Percentiles rank a stretch among this genome's conserved stretches.
phyloP scores from a whole-genome alignment of 176 grass and related monocot species.

The Metroxylon sagu region DNA sequence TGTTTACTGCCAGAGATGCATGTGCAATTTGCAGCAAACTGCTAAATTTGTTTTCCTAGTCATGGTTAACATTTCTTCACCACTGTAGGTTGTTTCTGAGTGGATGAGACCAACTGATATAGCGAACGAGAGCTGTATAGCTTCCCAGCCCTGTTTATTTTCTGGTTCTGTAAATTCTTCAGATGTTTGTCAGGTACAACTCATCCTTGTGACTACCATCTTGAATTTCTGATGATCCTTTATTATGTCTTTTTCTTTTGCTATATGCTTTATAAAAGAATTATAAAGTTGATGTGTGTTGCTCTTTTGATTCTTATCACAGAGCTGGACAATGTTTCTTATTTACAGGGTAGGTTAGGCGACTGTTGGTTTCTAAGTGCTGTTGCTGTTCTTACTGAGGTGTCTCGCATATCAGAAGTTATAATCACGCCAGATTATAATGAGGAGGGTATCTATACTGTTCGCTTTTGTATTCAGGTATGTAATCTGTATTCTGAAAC shows the following conservation, averaged over 20 bases:
- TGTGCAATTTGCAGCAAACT: too few species aligned
- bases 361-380: slow-evolving; percentile 99
- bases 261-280: not conserved
- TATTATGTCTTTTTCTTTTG: too few species aligned
- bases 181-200: slow-evolving; percentile 91
- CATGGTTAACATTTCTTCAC: slow-evolving; percentile 12
- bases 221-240: too few species aligned
- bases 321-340: slow-evolving; percentile 16
- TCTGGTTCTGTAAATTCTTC: slow-evolving; percentile 91
- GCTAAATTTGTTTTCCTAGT: not conserved
- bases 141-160: slow-evolving; percentile 71
- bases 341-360: slow-evolving; percentile 77
- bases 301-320: slow-evolving; percentile 2
- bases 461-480: slow-evolving; percentile 99
- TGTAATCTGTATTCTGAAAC: not conserved
- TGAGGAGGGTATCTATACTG: slow-evolving; percentile 93
- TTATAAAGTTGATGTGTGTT: not conserved
- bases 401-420: slow-evolving; percentile 91
- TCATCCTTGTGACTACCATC: not conserved
- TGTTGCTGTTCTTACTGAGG: slow-evolving; percentile 90
- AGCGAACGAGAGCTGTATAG: slow-evolving; percentile 59
- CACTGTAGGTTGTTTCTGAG: slow-evolving; percentile 88
- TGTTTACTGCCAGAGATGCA: too few species aligned
- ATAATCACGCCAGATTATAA: slow-evolving; percentile 97
- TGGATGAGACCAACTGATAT: slow-evolving; percentile 88